These are phyloP conservation scores for Umbilicaria muhlenbergii DNA, from an alignment of 495 filamentous ascomycete genomes.

Conservation along the genomic window DNA sequence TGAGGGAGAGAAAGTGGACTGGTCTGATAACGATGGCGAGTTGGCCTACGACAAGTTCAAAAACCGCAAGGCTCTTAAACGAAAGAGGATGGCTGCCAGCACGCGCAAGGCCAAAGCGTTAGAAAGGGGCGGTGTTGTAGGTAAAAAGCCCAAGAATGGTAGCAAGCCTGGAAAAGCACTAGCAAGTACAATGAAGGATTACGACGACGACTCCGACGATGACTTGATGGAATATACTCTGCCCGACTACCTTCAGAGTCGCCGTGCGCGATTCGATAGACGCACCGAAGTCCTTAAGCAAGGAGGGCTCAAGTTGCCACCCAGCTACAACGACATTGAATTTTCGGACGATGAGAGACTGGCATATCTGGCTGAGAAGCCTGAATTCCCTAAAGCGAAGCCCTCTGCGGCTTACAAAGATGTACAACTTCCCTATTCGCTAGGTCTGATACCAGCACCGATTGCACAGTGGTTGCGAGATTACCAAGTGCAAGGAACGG, in stretches of 20 bases:
- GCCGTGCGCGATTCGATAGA: constrained; percentile 35
- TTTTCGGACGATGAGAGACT: constrained; percentile 76
- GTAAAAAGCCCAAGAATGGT: constrained; percentile 12
- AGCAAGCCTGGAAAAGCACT: constrained; percentile 13
- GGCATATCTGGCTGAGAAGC: constrained; percentile 46
- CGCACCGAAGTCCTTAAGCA: constrained; percentile 41
- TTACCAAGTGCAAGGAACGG: constrained; percentile 78
- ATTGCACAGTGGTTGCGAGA: constrained; percentile 86
- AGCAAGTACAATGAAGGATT: constrained; percentile 17
- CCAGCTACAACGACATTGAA: constrained; percentile 62
- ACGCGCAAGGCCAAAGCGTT: constrained; percentile 29
- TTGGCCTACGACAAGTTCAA: constrained; percentile 44
- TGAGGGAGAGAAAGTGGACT: constrained; percentile 11
- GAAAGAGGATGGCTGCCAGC: constrained; percentile 33
- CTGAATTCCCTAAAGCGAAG: constrained; percentile 45
- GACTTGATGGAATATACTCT: constrained; percentile 42
- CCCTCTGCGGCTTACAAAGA: constrained; percentile 57
- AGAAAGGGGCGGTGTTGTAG: constrained; percentile 19
- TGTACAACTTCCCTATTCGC: constrained; percentile 56
- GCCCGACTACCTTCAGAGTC: constrained; percentile 40
- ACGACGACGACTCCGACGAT: constrained; percentile 35
- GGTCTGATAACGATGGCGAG: constrained; percentile 29
- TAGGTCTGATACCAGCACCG: constrained; percentile 73
- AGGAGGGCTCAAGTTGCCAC: constrained; percentile 61
- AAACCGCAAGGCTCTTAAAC: constrained; percentile 37